Conservation (phyloP, 768 basidiomycete genomes). For the Lentinula lateritia region DNA sequence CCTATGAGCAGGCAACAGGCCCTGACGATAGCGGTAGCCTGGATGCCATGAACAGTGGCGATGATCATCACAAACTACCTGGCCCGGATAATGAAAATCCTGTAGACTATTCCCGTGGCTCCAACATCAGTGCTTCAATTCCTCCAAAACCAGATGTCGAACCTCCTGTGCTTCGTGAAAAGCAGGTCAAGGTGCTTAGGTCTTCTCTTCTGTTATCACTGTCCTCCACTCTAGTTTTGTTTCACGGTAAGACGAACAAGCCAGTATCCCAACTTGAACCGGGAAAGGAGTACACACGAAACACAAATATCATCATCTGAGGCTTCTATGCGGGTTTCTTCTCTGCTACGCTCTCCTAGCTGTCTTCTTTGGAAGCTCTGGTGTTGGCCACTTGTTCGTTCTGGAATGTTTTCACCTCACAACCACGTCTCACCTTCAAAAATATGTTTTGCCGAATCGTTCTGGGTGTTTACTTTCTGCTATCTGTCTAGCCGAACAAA, state of each 20-base stretch:
- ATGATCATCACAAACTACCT: conserved; percentile 13
- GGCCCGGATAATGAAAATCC: neutral
- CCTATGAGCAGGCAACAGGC: conserved; percentile 36
- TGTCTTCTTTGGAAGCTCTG: conserved; percentile 15
- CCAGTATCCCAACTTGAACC: neutral
- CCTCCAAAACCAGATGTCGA: conserved; percentile 5
- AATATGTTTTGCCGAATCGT: conserved; percentile 37
- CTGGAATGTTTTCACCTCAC: conserved; percentile 20
- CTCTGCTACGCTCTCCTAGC: conserved; percentile 9
- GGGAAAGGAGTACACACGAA: neutral
- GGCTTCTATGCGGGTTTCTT: neutral
- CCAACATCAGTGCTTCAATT: conserved; percentile 34
- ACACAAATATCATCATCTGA: neutral
- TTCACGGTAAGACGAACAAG: conserved; percentile 6
- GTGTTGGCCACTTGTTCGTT: conserved; percentile 19
- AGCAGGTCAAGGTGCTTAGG: conserved; percentile 87
- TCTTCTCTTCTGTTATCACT: conserved; percentile 28
- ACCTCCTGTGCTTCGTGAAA: conserved; percentile 43
- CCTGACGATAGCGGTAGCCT: conserved; percentile 26
- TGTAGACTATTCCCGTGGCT: conserved; percentile 34
- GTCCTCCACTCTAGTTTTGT: conserved; percentile 10
- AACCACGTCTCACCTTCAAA: conserved; percentile 45
- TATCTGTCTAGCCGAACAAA: conserved; percentile 79
- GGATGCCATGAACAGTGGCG: conserved; percentile 32
- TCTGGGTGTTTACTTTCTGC: conserved; percentile 63